Evolutionary conservation across 148 eudicot genomes (phyloP), one percentile per base, ranked within the genome.

Genomic region (Oxyria digyna): DNA sequence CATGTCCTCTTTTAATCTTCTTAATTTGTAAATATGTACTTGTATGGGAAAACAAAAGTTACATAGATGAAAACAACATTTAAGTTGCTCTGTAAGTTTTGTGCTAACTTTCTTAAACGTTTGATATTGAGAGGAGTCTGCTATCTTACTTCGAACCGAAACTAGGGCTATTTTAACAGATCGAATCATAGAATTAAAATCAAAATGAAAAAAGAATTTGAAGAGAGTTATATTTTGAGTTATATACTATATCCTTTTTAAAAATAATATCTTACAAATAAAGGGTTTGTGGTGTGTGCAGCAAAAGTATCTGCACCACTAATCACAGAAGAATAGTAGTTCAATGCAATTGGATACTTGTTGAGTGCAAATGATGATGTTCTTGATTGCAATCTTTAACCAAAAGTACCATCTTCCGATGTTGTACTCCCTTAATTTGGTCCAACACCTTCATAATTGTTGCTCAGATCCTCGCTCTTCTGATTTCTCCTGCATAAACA

Each of bases 321-420:
- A 46, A 18, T 49, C 1, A 49, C 20, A 10, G 20, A 26, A 50
- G 57, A 50, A 21, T 6, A 20, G 21, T 24, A 52, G 62, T 52
- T 21, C 31, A 52, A 23, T 52, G 62, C 62, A 52, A 52, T 52
- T 52, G 62, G 62, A 52, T 52, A 23, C 62, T 52, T 52, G 23
- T 52, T 29, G 10, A 52, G 62, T 3, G 14, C 62, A 52, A 46
- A 46, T 4, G 21, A 46, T 18, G 18, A 46, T n/a, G 52, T 20
- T 46, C 6, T 46, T n/a, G 8, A 46, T 46, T 46, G 52, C 52
- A 46, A 13, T 18, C 52, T 46, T 0, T 23, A 46, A n/a, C 52
- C 52, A n/a, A n/a, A 17, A 46, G 23, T 46, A 46, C 52, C 17
- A 46, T 1, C 6, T 43, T 8, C 15, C 48, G 15, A 14, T 13